A percentile compares a stretch with the other conserved stretches of the same genome.
Conservation (phyloP, 768 basidiomycete genomes). For the Crepidotus variabilis region DNA sequence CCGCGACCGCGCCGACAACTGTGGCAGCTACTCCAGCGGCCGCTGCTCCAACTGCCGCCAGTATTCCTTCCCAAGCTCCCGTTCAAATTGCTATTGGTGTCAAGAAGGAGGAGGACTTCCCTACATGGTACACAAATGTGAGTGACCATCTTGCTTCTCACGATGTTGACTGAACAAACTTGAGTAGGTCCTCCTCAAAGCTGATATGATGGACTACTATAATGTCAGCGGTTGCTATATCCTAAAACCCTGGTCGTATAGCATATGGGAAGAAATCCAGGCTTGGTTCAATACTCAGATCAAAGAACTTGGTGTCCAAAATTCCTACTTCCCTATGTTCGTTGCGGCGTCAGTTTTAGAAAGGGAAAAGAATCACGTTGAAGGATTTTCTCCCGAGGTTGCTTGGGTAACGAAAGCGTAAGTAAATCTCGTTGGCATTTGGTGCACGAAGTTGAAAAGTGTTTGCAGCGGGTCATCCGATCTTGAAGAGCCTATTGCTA, state of each 20-base stretch:
- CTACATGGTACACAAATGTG: constrained; percentile 92
- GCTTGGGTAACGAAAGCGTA: constrained; percentile 99
- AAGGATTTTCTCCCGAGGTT: constrained; percentile 98
- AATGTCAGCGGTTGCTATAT: constrained; percentile 99
- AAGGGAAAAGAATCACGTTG: constrained; percentile 97
- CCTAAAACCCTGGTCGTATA: constrained; percentile 95
- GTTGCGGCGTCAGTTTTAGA: constrained; percentile 90
- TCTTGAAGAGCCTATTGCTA: constrained; percentile 95
- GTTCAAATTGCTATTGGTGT: constrained; percentile 92
- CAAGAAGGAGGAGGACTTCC: constrained; percentile 94
- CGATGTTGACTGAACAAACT: constrained; percentile 1
- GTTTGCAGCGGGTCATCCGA: constrained; percentile 77
- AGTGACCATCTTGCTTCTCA: constrained; percentile 13
- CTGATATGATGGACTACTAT: constrained; percentile 99
- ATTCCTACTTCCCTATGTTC: constrained; percentile 99
- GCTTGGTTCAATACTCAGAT: constrained; percentile 93
- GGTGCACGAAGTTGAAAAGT: background rate
- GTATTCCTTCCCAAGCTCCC: constrained; percentile 52
- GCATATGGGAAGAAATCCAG: constrained; percentile 96
- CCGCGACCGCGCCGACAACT: constrained; percentile 29
- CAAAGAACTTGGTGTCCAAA: constrained; percentile 93
- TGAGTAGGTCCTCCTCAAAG: constrained; percentile 87
- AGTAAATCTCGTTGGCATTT: constrained; percentile 26
- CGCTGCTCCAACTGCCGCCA: constrained; percentile 65
- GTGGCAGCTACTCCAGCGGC: constrained; percentile 48